A percentile compares a stretch with the other conserved stretches of the same genome.
Evolutionary conservation across 352 stramenopile genomes (phyloP).

Genomic region (Lagenidium sp.): DNA sequence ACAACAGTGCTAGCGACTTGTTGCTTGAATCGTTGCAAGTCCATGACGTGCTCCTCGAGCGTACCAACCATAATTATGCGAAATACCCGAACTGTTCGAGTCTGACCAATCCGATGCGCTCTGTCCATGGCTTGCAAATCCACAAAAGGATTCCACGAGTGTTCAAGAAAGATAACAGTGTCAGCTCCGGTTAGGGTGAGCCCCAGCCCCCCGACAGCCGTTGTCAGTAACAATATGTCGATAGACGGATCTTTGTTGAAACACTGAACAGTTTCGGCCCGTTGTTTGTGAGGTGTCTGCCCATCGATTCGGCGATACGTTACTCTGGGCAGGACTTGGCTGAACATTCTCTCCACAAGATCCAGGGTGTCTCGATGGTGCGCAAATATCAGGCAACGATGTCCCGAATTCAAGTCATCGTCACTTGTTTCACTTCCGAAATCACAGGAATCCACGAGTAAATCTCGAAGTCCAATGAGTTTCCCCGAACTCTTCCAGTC

Average conservation of each 20-base stretch:
- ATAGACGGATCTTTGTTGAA: constrained; percentile 93
- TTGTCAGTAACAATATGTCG: constrained; percentile 95
- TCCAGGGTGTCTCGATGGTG: constrained; percentile 93
- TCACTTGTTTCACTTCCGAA: constrained; percentile 17
- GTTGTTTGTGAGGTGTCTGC: constrained; percentile 53
- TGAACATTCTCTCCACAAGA: constrained; percentile 87
- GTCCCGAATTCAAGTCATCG: constrained; percentile 19
- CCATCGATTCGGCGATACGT: constrained; percentile 92
- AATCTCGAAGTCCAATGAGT: constrained; percentile 69
- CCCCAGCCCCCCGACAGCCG: constrained; percentile 90
- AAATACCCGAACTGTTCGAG: constrained; percentile 62
- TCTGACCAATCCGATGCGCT: constrained; percentile 73
- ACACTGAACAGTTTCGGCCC: constrained; percentile 72
- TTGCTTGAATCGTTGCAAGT: constrained; percentile 74
- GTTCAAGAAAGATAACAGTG: constrained; percentile 97
- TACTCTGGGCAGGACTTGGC: constrained; percentile 44
- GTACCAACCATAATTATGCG: constrained; percentile 66
- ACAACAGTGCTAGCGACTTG: constrained; percentile 60
- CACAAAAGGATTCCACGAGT: constrained; percentile 97
- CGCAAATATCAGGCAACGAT: constrained; percentile 95
- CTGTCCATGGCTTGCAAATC: constrained; percentile 92
- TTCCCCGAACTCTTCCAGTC: constrained; percentile 89
- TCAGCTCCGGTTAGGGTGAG: constrained; percentile 96
- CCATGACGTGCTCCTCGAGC: constrained; percentile 74
- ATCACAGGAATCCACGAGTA: constrained; percentile 67